Percentiles rank a stretch among this genome's conserved stretches.
Evolutionary conservation across 768 basidiomycete genomes (phyloP).

Genomic region (Suillus plorans): DNA sequence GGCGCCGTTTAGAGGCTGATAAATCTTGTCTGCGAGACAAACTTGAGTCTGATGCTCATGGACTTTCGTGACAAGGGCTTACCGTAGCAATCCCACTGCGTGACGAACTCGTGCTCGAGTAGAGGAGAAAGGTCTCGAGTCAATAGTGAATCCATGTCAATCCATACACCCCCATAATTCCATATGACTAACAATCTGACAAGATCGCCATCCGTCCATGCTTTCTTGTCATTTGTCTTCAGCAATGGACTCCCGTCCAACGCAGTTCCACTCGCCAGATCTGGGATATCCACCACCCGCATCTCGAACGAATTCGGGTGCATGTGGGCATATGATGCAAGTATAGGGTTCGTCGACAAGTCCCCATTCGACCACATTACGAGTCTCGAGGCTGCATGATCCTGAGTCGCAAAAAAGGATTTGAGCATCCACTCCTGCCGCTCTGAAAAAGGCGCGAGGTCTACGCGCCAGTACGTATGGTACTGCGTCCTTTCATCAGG

Average conservation of each 20-base stretch:
- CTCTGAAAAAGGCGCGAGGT: conserved; percentile 76
- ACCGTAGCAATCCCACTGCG: conserved; percentile 99
- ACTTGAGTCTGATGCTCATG: background rate
- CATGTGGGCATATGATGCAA: conserved; percentile 55
- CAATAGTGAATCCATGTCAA: conserved; percentile 95
- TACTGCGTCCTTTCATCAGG: conserved; percentile 58
- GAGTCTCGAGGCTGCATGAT: conserved; percentile 57
- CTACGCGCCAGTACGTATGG: conserved; percentile 94
- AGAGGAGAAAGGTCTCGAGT: conserved; percentile 86
- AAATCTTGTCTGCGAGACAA: conserved; percentile 57
- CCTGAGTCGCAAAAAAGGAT: conserved; percentile 93
- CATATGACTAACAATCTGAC: conserved; percentile 86
- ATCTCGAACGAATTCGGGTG: conserved; percentile 76
- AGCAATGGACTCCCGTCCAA: conserved; percentile 67
- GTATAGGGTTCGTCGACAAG: conserved; percentile 51
- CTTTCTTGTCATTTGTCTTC: conserved; percentile 66
- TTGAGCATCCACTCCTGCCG: conserved; percentile 91
- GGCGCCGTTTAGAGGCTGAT: conserved; percentile 86
- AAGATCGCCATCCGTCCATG: conserved; percentile 95
- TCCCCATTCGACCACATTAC: conserved; percentile 94
- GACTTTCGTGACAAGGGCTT: conserved; percentile 19
- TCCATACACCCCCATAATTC: conserved; percentile 91
- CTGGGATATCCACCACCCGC: conserved; percentile 62
- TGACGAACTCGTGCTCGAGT: conserved; percentile 93
- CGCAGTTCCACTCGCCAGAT: conserved; percentile 72